phyloP scores from a whole-genome alignment of 257 asterid species.

The Ilex aquifolium region DNA sequence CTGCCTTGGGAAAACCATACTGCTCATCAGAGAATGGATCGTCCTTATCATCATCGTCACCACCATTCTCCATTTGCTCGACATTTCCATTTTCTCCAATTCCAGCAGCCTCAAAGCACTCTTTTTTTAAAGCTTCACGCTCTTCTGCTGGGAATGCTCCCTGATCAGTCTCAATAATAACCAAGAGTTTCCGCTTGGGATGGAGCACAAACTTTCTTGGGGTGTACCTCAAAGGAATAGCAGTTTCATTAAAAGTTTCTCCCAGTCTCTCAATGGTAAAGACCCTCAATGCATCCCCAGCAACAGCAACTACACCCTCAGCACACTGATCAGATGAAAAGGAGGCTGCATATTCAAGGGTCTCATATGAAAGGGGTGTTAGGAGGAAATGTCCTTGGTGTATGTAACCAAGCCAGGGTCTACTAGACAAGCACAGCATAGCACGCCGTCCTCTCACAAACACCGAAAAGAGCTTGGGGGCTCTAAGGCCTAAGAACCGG shows the following conservation, averaged over 20 bases:
- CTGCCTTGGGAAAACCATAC: conserved; percentile 96
- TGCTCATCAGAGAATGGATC: conserved; percentile 96
- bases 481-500: conserved; percentile 90
- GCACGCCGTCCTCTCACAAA: conserved; percentile 85
- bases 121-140: conserved; percentile 89
- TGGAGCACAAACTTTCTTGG: conserved; percentile 91
- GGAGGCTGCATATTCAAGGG: conserved; percentile 95
- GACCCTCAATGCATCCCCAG: conserved; percentile 97
- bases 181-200: conserved; percentile 76
- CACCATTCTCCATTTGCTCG: conserved; percentile 83
- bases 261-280: conserved; percentile 95
- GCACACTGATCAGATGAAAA: conserved; percentile 99
- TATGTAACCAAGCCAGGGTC: conserved; percentile 99
- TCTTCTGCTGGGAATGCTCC: conserved; percentile 96
- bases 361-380: conserved; percentile 91
- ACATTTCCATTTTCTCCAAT: conserved; percentile 53
- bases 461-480: conserved; percentile 89
- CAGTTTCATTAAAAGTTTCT: conserved; percentile 88
- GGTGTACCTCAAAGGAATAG: conserved; percentile 88
- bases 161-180: conserved; percentile 91
- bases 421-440: conserved; percentile 96
- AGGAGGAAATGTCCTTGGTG: conserved; percentile 97
- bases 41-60: conserved; percentile 60
- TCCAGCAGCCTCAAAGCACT: conserved; percentile 79
- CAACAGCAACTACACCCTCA: conserved; percentile 98